Base-by-base conservation (phyloP, 2,329 filamentous ascomycete genomes). In the Xylariaceae sp. region DNA sequence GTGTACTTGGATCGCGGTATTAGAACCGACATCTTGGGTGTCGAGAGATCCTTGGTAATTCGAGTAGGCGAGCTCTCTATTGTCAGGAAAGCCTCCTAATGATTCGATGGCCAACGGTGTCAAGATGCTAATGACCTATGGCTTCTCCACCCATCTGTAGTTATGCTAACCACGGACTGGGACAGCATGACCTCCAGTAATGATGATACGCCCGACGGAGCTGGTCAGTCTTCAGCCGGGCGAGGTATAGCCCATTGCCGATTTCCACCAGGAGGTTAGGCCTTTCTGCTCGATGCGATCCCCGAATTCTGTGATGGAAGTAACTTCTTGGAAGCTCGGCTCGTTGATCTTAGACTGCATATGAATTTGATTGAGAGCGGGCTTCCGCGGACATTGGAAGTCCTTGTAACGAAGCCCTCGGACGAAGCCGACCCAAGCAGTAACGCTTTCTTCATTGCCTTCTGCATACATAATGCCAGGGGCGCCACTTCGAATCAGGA, bases 381-480 rank as follows among this genome's bases (percentile, higher is more conserved):
- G 81, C 57, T 80, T 78, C 14, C 71, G 73, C 7, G 78, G 79
- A 43, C 89, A 77, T 56, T 87, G 82, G 48, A 86, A 90, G 66
- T 90, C 86, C 59, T 90, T 90, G 69, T 90, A 90, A 6, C 84
- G 76, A 40, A 90, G 69, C 22, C 76, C 76, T 50, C 87, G 81
- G 2, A 90, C 86, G 1, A 74, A 72, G 11, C 73, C 74, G 5
- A 90, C 83, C 87, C 87, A 90, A 13, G 75, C 73, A 51, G 73
- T 75, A 3, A 90, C 80, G 1, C 74, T 74, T 1, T 63, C 61
- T 59, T 77, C 71, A 4, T 59, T 57, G 1, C 83, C 81, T 64
- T 89, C 85, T 45, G 86, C 87, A 64, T 90, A 89, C 88, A 92
- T 91, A 59, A 92, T 84, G 1, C 88, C 88, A 0, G 88, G 88